phyloP scores from a whole-genome alignment of 345 rosid genomes.

The Moricandia moricandioides region DNA sequence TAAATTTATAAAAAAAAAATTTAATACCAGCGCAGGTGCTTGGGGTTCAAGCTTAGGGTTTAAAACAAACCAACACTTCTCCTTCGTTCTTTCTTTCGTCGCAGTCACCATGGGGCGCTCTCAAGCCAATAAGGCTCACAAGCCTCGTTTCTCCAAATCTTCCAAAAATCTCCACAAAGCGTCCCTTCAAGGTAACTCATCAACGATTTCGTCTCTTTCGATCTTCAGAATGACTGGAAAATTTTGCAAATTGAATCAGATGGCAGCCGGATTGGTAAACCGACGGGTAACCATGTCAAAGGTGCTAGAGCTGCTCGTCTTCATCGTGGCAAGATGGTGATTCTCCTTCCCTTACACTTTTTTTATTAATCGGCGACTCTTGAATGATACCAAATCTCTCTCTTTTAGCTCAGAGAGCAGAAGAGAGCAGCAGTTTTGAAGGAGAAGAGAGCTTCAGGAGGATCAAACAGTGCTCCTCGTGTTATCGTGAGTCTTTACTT shows the following conservation, averaged over 20 bases:
- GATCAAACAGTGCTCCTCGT: conserved; percentile 61
- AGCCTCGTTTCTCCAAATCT: conserved; percentile 74
- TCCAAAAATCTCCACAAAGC: conserved; percentile 75
- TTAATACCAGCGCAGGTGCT: too few relatives aligned
- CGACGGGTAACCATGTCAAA: conserved; percentile 55
- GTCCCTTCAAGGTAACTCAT: conserved; percentile 50
- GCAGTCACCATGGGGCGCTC: conserved; percentile 57
- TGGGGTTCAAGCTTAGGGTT: too few relatives aligned
- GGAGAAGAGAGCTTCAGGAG: conserved; percentile 69
- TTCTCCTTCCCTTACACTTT: background rate
- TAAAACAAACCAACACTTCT: background rate
- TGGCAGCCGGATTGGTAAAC: conserved; percentile 57
- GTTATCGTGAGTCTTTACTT: conserved; percentile 88
- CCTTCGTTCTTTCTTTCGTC: background rate
- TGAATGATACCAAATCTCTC: too few relatives aligned
- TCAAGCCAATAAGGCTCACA: conserved; percentile 85
- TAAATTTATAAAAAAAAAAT: too few relatives aligned
- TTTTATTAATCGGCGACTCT: background rate
- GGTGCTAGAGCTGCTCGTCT: conserved; percentile 69
- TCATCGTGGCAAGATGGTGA: conserved; percentile 83
- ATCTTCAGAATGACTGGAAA: background rate
- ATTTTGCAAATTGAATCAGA: conserved; percentile 37
- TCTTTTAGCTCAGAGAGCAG: conserved; percentile 67
- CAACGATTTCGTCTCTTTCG: background rate
- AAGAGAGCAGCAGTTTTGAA: conserved; percentile 72